phyloP scores from a whole-genome alignment of 805 yeast genomes.

The Lachancea sp. region DNA sequence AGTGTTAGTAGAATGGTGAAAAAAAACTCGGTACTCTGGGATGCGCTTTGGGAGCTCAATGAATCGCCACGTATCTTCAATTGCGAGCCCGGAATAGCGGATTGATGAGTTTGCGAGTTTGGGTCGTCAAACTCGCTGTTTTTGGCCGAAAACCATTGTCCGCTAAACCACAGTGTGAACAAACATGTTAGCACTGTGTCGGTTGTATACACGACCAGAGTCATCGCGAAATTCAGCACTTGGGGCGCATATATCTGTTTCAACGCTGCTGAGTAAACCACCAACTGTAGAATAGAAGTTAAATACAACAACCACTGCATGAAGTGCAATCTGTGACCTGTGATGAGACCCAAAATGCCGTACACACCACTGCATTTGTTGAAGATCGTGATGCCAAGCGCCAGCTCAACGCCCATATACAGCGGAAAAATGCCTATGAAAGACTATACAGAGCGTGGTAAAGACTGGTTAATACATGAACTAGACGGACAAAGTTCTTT shows the following conservation, averaged over 20 bases:
- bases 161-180: conserved; percentile 68
- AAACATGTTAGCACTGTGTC: conserved; percentile 65
- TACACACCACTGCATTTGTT: conserved; percentile 87
- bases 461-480: neutral
- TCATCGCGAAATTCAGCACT: conserved; percentile 54
- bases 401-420: conserved; percentile 79
- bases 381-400: conserved; percentile 65
- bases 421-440: conserved; percentile 72
- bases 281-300: conserved; percentile 53
- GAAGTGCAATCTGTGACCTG: conserved; percentile 79
- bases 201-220: conserved; percentile 52
- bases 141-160: conserved; percentile 62
- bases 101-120: conserved; percentile 5
- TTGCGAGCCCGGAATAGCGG: neutral
- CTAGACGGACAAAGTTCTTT: too few species aligned
- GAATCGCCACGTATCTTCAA: conserved; percentile 15
- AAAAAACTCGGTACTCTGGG: conserved; percentile 51
- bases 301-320: conserved; percentile 79
- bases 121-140: conserved; percentile 29
- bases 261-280: conserved; percentile 59
- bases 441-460: conserved; percentile 32
- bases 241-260: conserved; percentile 46
- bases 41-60: conserved; percentile 52
- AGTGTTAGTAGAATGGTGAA: conserved; percentile 48
- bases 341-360: conserved; percentile 78